Base-by-base conservation (phyloP, 169 alveolate species). In the Plasmodium chabaudi region DNA sequence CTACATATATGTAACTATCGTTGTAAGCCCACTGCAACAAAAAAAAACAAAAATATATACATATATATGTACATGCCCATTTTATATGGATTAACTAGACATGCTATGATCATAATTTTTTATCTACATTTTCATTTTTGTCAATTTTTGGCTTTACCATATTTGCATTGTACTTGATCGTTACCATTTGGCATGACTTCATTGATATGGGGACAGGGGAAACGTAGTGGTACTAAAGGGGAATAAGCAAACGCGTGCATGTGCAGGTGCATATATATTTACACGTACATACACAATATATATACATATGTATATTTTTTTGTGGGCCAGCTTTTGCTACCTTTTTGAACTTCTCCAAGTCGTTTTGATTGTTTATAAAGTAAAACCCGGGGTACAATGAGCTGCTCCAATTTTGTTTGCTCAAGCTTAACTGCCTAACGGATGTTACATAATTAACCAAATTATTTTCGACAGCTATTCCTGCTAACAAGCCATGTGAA, bases 101-200 rank as follows among this genome's bases (percentile, higher is more conserved):
- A n/a, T 19, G 27, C n/a, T 71, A 2, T 21, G 55, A 1, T 46
- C 21, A 44, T 23, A 47, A 6, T 12, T 5, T 27, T 27, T 47
- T 1, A 44, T 4, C 13, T 7, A 49, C 9, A 47, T 23, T n/a
- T 19, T n/a, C 65, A 19, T 9, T 57, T 9, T 57, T 5, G 19
- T n/a, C 1, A 57, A 42, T 57, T n/a, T 57, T 47, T 4, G 49
- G 15, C 12, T 53, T 42, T 77, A 77, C 88, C 59, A 69, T 64
- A 34, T 77, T 69, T 55, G 88, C 88, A 46, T 77, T 77, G 53
- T 77, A 59, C 27, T 77, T 77, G 53, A 77, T 77, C 25, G 88
- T 77, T 6, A 75, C 88, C 88, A 77, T 77, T 64, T 63, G 77
- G 42, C 77, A 49, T 17, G 88, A 77, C 44, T 77, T 77, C 59